Evolutionary conservation across 805 yeast genomes (phyloP).

Genomic region (Metschnikowia kofuensis): DNA sequence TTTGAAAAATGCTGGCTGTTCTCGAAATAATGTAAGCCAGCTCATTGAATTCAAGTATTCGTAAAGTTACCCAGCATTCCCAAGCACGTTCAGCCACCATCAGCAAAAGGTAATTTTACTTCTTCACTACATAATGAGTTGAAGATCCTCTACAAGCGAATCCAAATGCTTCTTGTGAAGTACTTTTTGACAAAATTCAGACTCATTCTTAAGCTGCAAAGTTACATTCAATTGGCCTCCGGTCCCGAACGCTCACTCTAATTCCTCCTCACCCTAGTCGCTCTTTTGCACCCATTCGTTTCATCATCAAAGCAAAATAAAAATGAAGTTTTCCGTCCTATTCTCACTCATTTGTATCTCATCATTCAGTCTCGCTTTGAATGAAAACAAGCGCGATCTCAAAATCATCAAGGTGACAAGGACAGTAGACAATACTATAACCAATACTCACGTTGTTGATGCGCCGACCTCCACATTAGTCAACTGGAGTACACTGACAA

Average conservation of each 20-base stretch:
- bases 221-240: too few species aligned
- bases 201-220: too few species aligned
- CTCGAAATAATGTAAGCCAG: too few species aligned
- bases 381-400: slow-evolving; percentile 12
- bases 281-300: slow-evolving; percentile 3
- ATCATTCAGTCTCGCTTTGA: slow-evolving; percentile 6
- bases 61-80: too few species aligned
- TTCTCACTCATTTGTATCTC: slow-evolving; percentile 11
- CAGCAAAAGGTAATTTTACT: too few species aligned
- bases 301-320: background rate
- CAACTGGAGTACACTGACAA: slow-evolving; percentile 27
- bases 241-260: too few species aligned
- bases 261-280: slow-evolving; percentile 12
- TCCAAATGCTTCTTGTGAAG: too few species aligned
- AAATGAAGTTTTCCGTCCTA: slow-evolving; percentile 12
- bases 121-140: too few species aligned
- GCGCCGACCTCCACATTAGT: slow-evolving; percentile 31
- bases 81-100: too few species aligned
- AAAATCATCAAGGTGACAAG: slow-evolving; percentile 33
- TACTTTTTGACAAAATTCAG: too few species aligned
- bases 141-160: too few species aligned
- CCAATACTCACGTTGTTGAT: slow-evolving; percentile 31
- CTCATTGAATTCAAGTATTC: too few species aligned
- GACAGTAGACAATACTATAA: slow-evolving; percentile 34
- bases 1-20: background rate